Evolutionary conservation across 2,329 filamentous ascomycete genomes (phyloP).

Genomic region (Cadophora luteo-olivacea): DNA sequence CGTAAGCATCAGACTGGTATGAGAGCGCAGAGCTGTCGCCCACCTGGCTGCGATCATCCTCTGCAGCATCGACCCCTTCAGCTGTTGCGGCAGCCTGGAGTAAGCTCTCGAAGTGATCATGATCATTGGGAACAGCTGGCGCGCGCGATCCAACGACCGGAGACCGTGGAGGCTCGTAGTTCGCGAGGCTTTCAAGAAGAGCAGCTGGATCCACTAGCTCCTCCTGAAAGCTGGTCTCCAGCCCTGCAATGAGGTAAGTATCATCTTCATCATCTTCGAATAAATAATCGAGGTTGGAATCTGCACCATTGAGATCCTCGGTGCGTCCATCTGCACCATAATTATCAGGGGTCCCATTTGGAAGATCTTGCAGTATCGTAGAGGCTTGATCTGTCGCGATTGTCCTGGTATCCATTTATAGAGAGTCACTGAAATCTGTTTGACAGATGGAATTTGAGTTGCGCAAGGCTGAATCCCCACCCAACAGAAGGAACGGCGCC

Average conservation of each 20-base stretch:
- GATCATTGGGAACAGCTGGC: constrained; percentile 6
- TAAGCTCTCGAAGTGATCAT: constrained; percentile 40
- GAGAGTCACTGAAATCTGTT: neutral
- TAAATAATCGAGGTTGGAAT: constrained; percentile 21
- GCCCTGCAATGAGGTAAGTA: constrained; percentile 34
- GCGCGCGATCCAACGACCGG: neutral
- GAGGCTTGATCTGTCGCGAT: constrained; percentile 15
- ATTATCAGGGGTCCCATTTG: neutral
- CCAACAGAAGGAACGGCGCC: too few species aligned
- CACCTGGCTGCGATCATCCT: constrained; percentile 9
- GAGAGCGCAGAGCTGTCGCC: constrained; percentile 11
- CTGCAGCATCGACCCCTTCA: constrained; percentile 24
- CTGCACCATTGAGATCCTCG: constrained; percentile 29
- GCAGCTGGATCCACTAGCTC: constrained; percentile 37
- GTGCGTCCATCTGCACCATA: constrained; percentile 3
- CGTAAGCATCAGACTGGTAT: constrained; percentile 12
- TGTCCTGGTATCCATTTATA: constrained; percentile 13
- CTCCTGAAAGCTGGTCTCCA: constrained; percentile 29
- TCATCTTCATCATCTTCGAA: constrained; percentile 22
- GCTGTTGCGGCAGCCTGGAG: constrained; percentile 40
- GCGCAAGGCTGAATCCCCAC: neutral
- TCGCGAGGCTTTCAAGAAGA: constrained; percentile 40
- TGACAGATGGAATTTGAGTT: neutral
- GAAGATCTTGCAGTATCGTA: constrained; percentile 18
- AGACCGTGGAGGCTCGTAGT: constrained; percentile 29